phyloP scores from a whole-genome alignment of 495 filamentous ascomycete genomes.

The Penicillium lagena region DNA sequence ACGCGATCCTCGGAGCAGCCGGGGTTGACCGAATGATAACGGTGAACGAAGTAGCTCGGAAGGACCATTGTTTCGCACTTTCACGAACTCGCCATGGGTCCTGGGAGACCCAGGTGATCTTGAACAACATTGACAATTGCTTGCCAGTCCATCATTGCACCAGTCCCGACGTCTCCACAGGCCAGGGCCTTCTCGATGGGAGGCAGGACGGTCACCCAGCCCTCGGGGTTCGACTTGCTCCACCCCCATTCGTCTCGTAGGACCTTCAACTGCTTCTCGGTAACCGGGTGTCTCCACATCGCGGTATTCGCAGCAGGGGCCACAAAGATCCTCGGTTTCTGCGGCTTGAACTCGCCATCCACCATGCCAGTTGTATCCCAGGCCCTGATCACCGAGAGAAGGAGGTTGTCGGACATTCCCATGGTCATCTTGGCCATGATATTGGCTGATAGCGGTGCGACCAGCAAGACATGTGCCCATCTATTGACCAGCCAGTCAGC shows the following conservation, averaged over 20 bases:
- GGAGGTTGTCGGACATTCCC: conserved; percentile 52
- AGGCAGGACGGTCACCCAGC: conserved; percentile 63
- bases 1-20: neutral
- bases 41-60: too few species aligned
- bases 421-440: conserved; percentile 27
- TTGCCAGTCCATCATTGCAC: conserved; percentile 62
- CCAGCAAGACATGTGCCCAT: conserved; percentile 68
- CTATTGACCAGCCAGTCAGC: conserved; percentile 8
- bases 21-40: conserved; percentile 3
- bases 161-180: conserved; percentile 62
- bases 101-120: conserved; percentile 6
- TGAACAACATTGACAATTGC: conserved; percentile 55
- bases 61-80: too few species aligned
- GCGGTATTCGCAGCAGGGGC: conserved; percentile 70
- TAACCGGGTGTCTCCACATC: conserved; percentile 75
- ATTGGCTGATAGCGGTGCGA: conserved; percentile 58
- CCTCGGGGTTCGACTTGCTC: conserved; percentile 21
- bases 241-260: conserved; percentile 58
- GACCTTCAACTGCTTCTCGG: conserved; percentile 51
- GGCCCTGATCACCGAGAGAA: conserved; percentile 33
- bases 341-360: conserved; percentile 43
- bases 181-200: conserved; percentile 61
- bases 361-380: conserved; percentile 52
- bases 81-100: too few species aligned
- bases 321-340: conserved; percentile 44